These are phyloP conservation scores for Leccinum fuscescens DNA, from an alignment of 1,284 basidiomycete genomes.

Conservation along the genomic window DNA sequence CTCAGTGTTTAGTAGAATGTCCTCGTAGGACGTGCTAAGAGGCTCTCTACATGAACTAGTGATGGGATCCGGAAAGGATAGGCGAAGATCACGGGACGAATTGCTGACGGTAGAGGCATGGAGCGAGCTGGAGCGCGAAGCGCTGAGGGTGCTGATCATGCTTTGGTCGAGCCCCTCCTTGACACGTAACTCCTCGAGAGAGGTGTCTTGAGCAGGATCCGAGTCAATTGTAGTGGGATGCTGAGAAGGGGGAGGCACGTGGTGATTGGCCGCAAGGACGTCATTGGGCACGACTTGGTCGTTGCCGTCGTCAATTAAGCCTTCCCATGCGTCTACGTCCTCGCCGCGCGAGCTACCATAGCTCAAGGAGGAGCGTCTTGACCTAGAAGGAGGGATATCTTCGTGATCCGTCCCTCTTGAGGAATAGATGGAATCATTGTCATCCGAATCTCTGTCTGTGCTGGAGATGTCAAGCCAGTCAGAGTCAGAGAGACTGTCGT, in stretches of 20 bases:
- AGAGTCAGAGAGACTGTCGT: slow-evolving; percentile 68
- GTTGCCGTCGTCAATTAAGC: slow-evolving; percentile 57
- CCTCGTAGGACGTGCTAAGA: slow-evolving; percentile 30
- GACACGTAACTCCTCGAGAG: slow-evolving; percentile 60
- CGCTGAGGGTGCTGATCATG: slow-evolving; percentile 70
- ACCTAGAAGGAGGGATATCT: slow-evolving; percentile 50
- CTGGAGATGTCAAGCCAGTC: slow-evolving; percentile 77
- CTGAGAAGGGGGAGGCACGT: slow-evolving; percentile 29
- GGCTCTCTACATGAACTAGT: slow-evolving; percentile 54
- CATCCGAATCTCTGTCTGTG: slow-evolving; percentile 59
- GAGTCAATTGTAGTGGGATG: slow-evolving; percentile 25
- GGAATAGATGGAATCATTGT: slow-evolving; percentile 61
- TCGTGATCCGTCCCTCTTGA: slow-evolving; percentile 58
- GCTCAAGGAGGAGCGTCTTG: slow-evolving; percentile 66
- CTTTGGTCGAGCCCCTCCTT: slow-evolving; percentile 74
- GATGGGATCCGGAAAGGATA: slow-evolving; percentile 77
- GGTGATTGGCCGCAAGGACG: slow-evolving; percentile 30
- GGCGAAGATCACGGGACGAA: slow-evolving; percentile 64
- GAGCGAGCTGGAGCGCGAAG: slow-evolving; percentile 61
- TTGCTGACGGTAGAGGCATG: slow-evolving; percentile 52
- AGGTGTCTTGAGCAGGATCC: slow-evolving; percentile 28
- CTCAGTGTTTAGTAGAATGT: slow-evolving; percentile 21
- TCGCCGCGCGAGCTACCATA: slow-evolving; percentile 60
- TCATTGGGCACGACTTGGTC: slow-evolving; percentile 43
- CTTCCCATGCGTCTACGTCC: slow-evolving; percentile 73